Base-by-base conservation (phyloP, 139 green algal genomes). In the Medakamo hakoo region DNA sequence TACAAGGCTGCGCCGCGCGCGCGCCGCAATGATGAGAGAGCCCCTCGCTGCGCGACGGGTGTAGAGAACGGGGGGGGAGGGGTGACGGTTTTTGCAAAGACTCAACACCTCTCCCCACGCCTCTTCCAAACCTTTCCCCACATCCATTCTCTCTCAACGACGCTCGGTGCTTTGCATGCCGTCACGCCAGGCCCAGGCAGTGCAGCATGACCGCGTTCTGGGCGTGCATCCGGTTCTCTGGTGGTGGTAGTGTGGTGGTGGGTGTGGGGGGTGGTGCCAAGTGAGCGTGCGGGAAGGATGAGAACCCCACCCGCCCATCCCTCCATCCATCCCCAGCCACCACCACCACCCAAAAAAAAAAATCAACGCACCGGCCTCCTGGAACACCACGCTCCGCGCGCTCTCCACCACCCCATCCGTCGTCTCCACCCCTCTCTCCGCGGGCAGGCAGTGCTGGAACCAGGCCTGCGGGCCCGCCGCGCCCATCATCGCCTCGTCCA, bases 371-470 rank as follows among this genome's bases (percentile, higher is more conserved):
- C n/a, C n/a, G 27, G 78, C 78, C 59, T 71, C 27, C 56, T 64
- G 76, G 73, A 82, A 82, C 63, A 94, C 88, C 27, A 90, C 78
- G 28, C 78, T 90, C 63, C 81, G 74, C 2, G 67, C n/a, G 4
- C 76, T 72, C 81, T 99, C 93, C 59, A 99, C 88, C 22, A 98
- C 93, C 16, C 68, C 88, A 63, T 97, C 90, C 4, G 80, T 94
- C 55, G 74, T 80, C 76, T 97, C 90, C n/a, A 85, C 68, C 24
- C 88, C 90, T 49, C 90, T 73, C 80, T 97, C 90, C 2, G 92
- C 93, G 23, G 93, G 93, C 32, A 99, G 70, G 76, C 93, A 99
- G 78, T 99, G 93, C 86, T 98, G 88, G 82, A 98, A 99, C 24
- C 84, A 80, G 19, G 81, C 84, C 29, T 97, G 74, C n/a, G 78